These are phyloP conservation scores for Hanseniaspora meyeri DNA, from an alignment of 805 yeast species.

Conservation along the genomic window DNA sequence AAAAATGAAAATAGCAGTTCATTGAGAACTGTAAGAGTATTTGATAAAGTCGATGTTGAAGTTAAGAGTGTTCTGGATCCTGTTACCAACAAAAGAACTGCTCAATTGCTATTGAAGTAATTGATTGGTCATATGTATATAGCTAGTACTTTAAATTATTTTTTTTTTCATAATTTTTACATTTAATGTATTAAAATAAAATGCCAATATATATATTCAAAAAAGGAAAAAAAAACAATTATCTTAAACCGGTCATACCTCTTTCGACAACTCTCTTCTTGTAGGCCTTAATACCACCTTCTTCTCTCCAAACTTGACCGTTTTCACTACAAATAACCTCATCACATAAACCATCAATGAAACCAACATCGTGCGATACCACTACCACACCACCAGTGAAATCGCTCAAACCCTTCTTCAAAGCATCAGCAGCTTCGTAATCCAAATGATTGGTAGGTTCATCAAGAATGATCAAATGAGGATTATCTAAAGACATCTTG, in stretches of 20 bases:
- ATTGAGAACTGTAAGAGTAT: conserved; percentile 48
- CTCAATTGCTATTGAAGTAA: conserved; percentile 52
- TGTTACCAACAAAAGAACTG: conserved; percentile 83
- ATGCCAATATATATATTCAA: background rate
- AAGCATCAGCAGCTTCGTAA: conserved; percentile 94
- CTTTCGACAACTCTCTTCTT: conserved; percentile 68
- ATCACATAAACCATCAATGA: conserved; percentile 77
- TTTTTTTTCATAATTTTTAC: background rate
- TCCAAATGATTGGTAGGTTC: conserved; percentile 98
- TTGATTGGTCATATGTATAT: background rate
- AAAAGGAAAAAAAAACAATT: background rate
- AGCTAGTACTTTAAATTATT: background rate
- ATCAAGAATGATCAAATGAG: conserved; percentile 84
- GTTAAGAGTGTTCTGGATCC: conserved; percentile 76
- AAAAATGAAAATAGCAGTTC: conserved; percentile 33
- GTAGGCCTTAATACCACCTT: conserved; percentile 76
- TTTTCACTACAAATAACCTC: conserved; percentile 94
- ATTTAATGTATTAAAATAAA: background rate
- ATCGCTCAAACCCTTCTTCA: conserved; percentile 72
- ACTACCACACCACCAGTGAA: conserved; percentile 93
- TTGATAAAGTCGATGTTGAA: conserved; percentile 74
- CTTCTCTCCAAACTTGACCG: conserved; percentile 64
- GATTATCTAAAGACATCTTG: conserved; percentile 75
- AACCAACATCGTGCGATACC: conserved; percentile 95
- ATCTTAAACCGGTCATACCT: conserved; percentile 27